A percentile compares a stretch with the other conserved stretches of the same genome.
Evolutionary conservation across 768 basidiomycete species (phyloP).

Genomic region (Mycena vulgaris): DNA sequence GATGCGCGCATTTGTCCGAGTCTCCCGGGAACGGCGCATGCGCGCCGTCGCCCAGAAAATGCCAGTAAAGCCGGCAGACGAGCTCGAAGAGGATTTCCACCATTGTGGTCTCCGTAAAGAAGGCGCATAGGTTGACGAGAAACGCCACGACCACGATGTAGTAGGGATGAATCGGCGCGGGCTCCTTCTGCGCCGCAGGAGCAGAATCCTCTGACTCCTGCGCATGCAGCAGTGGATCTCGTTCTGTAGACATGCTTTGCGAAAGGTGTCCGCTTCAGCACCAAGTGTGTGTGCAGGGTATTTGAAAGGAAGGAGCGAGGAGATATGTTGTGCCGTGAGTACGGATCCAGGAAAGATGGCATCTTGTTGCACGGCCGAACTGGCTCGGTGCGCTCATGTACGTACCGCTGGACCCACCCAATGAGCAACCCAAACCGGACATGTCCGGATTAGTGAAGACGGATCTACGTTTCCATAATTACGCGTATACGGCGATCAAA

Average conservation of each 20-base stretch:
- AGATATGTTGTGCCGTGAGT: neutral
- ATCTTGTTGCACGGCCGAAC: neutral
- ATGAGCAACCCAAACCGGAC: too few species aligned
- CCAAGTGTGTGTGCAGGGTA: neutral
- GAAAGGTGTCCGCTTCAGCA: neutral
- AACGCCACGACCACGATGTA: neutral
- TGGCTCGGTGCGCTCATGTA: too few species aligned
- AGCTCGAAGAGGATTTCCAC: constrained; percentile 15
- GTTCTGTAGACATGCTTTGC: constrained; percentile 10
- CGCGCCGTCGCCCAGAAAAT: neutral
- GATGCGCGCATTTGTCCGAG: constrained; percentile 6
- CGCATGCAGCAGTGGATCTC: neutral
- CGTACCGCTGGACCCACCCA: too few species aligned
- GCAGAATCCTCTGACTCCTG: neutral
- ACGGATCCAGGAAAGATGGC: neutral
- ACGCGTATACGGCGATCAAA: too few species aligned
- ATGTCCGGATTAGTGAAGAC: too few species aligned
- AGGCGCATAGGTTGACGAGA: constrained; percentile 5
- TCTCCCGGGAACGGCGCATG: neutral
- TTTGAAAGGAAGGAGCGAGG: neutral
- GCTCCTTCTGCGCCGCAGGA: neutral
- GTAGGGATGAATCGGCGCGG: neutral
- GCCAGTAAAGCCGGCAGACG: constrained; percentile 17
- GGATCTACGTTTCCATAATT: too few species aligned
- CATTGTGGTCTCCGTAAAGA: neutral